Conservation (phyloP, 2,329 filamentous ascomycete species). For the Westerdykella aurantiaca region DNA sequence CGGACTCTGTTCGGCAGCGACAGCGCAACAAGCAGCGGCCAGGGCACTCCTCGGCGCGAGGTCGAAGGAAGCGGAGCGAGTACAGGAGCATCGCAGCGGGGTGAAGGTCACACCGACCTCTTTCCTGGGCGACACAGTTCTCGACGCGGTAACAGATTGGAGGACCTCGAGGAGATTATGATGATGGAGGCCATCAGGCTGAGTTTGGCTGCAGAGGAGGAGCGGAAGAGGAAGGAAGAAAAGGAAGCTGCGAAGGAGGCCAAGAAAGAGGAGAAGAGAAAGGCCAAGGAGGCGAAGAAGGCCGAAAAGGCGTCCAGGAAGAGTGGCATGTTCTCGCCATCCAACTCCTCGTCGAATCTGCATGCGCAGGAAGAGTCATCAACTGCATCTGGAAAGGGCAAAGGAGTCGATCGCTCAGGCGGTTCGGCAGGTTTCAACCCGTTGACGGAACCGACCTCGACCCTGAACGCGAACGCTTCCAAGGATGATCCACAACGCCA, state of each 20-base stretch:
- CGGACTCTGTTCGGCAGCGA: conserved; percentile 49
- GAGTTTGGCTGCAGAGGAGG: conserved; percentile 87
- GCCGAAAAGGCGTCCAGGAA: conserved; percentile 63
- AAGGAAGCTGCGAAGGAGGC: conserved; percentile 75
- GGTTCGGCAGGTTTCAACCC: conserved; percentile 38
- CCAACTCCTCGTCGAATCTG: conserved; percentile 50
- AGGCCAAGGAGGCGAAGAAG: conserved; percentile 60
- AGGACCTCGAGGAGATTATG: conserved; percentile 96
- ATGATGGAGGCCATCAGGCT: conserved; percentile 92
- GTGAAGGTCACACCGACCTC: conserved; percentile 34
- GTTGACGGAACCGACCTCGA: conserved; percentile 39
- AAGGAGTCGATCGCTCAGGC: conserved; percentile 41
- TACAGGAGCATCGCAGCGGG: conserved; percentile 23
- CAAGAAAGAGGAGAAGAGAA: conserved; percentile 79
- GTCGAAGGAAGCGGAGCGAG: conserved; percentile 27
- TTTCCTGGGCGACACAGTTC: conserved; percentile 45
- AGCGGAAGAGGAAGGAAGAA: conserved; percentile 78
- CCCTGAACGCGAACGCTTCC: conserved; percentile 31
- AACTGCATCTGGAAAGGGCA: conserved; percentile 41
- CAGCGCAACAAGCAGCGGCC: conserved; percentile 42
- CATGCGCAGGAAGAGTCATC: conserved; percentile 36
- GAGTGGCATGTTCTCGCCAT: conserved; percentile 49
- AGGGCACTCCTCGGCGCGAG: conserved; percentile 40
- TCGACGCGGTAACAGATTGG: conserved; percentile 58
- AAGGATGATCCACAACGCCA: conserved; percentile 42